Evolutionary conservation across 1,139 yeast genomes (phyloP), one percentile per base, ranked within the genome.

Genomic region (Taiozyma sp.): DNA sequence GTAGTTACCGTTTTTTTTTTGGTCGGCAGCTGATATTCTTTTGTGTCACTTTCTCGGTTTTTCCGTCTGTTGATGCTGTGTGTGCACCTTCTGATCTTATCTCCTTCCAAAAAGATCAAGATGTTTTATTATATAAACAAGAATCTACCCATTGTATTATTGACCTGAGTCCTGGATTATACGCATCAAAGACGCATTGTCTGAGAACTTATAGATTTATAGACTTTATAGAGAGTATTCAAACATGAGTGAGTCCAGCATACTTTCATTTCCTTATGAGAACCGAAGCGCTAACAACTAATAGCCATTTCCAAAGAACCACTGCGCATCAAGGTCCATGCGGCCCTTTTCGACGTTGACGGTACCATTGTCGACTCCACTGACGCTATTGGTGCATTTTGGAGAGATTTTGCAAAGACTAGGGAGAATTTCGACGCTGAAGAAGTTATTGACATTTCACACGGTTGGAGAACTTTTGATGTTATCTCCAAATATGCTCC

Each of bases 291-390:
- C 24, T 19, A 38, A 19, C 41, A 38, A 19, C 14, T 8, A n/a
- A 19, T 10, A 44, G 44, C 44, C 27, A 36, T 46, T 32, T 32
- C 44, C n/a, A 51, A 50, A 36, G 41, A 34, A 39, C 59, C 60
- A 46, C 36, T 58, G 2, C 48, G 44, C 12, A 46, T 58, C 6
- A 47, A 43, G 8, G 47, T 57, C 16, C 43, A 68, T 59, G 74
- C 73, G 43, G 70, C 77, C 56, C 76, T 87, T 58, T 87, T 87
- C 66, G 96, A 87, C 68, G 83, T 90, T 55, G 96, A 87, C 66
- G 96, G 96, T 51, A 87, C 96, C 48, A 76, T 87, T 64, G 87
- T 87, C 66, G 81, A 84, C 67, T 86, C 95, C 45, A 84, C 89
- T 56, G 83, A 83, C 53, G 90, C 93, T 52, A 84, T 87, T 61